These are phyloP conservation scores for Atalantia buxifolia DNA, from an alignment of 345 rosid genomes.

Conservation along the genomic window DNA sequence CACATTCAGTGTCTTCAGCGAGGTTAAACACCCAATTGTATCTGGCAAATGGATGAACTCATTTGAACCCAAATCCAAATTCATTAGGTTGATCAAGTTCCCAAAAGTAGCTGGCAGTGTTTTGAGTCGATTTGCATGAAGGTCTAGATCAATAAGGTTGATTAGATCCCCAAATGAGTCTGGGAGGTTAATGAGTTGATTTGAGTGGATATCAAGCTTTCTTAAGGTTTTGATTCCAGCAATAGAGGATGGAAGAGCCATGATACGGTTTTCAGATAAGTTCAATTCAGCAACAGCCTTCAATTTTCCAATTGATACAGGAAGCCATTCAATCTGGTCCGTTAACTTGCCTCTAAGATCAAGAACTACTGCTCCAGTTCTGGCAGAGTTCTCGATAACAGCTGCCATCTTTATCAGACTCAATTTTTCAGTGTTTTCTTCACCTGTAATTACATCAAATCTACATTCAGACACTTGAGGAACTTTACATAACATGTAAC, in stretches of 20 bases:
- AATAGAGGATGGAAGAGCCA: slow-evolving; percentile 56
- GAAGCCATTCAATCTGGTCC: slow-evolving; percentile 71
- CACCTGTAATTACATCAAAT: slow-evolving; percentile 29
- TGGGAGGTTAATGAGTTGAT: slow-evolving; percentile 58
- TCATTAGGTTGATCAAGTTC: slow-evolving; percentile 40
- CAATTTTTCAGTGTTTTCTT: slow-evolving; percentile 37
- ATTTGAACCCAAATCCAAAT: slow-evolving; percentile 54
- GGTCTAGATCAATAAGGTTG: slow-evolving; percentile 49
- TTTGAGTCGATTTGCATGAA: slow-evolving; percentile 51
- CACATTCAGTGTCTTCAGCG: slow-evolving; percentile 39
- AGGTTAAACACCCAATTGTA: slow-evolving; percentile 41
- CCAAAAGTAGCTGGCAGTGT: slow-evolving; percentile 51
- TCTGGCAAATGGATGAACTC: slow-evolving; percentile 44
- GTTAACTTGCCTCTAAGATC: slow-evolving; percentile 57
- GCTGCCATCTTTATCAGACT: slow-evolving; percentile 59
- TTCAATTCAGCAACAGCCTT: slow-evolving; percentile 40
- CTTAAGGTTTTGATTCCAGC: slow-evolving; percentile 40
- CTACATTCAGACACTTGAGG: not conserved
- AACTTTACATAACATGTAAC: not conserved
- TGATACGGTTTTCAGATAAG: slow-evolving; percentile 56
- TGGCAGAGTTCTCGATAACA: slow-evolving; percentile 53
- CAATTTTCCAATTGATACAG: slow-evolving; percentile 56
- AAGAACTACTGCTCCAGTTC: slow-evolving; percentile 33
- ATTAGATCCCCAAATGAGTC: slow-evolving; percentile 51
- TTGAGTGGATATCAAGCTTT: slow-evolving; percentile 54